Percentiles rank a stretch among this genome's conserved stretches.
phyloP scores from a whole-genome alignment of 2,329 filamentous ascomycete genomes.

The Neurospora crassa region DNA sequence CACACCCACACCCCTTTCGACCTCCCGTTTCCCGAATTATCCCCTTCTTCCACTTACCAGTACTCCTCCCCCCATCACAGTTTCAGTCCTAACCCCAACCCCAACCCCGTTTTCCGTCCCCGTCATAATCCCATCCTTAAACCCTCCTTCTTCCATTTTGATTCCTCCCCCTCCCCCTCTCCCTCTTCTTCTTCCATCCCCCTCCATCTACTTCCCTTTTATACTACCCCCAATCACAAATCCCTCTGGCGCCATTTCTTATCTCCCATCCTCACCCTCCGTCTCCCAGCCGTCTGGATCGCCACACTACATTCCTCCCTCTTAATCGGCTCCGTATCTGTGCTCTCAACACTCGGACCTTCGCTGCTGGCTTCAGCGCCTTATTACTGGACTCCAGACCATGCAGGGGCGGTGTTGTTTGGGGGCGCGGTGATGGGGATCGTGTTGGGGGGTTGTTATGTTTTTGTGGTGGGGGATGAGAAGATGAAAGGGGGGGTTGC shows the following conservation, averaged over 20 bases:
- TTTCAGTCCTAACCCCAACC: no score
- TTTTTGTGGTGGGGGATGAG: conserved; percentile 14
- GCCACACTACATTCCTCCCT: conserved; percentile 29
- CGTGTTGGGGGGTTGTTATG: conserved; percentile 20
- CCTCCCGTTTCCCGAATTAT: background rate
- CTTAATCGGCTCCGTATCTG: conserved; percentile 25
- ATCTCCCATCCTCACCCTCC: conserved; percentile 22
- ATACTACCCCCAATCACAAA: no score
- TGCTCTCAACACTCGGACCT: conserved; percentile 26
- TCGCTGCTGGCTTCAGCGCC: conserved; percentile 22
- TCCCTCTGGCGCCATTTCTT: conserved; percentile 10
- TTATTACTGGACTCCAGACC: conserved; percentile 24
- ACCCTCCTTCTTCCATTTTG: background rate
- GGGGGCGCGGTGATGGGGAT: conserved; percentile 25
- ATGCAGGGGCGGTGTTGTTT: conserved; percentile 24
- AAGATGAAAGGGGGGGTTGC: conserved; percentile 9
- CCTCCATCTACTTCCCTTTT: background rate
- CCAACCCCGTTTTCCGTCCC: no score
- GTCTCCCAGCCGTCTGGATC: conserved; percentile 26
- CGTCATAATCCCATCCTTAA: background rate
- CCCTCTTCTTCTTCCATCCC: no score
- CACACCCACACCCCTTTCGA: background rate
- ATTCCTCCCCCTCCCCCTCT: background rate
- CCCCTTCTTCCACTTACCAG: background rate
- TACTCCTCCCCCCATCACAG: background rate